These are phyloP conservation scores for Citrus trifoliata DNA, from an alignment of 345 rosid genomes.

Conservation along the genomic window DNA sequence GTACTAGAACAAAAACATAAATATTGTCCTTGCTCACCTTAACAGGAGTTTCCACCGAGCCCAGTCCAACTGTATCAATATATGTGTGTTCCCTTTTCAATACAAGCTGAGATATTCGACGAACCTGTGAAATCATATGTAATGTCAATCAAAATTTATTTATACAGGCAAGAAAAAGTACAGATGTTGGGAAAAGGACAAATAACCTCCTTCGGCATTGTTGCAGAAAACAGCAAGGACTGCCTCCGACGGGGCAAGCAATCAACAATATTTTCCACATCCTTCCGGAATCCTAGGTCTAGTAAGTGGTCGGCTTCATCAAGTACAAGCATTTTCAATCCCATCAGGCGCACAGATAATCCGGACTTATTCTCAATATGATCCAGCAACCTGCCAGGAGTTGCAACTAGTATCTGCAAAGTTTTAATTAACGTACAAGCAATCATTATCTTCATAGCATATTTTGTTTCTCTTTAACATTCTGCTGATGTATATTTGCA, in stretches of 20 bases:
- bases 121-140: constrained; percentile 51
- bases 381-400: constrained; percentile 95
- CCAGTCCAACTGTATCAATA: constrained; percentile 73
- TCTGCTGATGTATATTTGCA: not conserved
- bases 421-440: not conserved
- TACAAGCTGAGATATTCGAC: constrained; percentile 89
- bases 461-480: not conserved
- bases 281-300: constrained; percentile 94
- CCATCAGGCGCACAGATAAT: constrained; percentile 79
- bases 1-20: not conserved
- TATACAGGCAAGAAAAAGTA: not conserved
- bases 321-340: constrained; percentile 79
- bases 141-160: not conserved
- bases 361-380: constrained; percentile 88
- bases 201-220: constrained; percentile 88
- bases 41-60: constrained; percentile 74
- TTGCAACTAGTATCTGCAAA: constrained; percentile 80
- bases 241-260: constrained; percentile 88
- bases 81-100: constrained; percentile 77
- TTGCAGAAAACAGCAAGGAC: constrained; percentile 83
- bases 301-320: constrained; percentile 96
- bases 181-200: constrained; percentile 6
- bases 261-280: constrained; percentile 84
- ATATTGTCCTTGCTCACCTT: constrained; percentile 41
- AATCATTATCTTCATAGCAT: not conserved